Base-by-base conservation (phyloP, 1,284 basidiomycete genomes). In the Coniferiporia weirii region DNA sequence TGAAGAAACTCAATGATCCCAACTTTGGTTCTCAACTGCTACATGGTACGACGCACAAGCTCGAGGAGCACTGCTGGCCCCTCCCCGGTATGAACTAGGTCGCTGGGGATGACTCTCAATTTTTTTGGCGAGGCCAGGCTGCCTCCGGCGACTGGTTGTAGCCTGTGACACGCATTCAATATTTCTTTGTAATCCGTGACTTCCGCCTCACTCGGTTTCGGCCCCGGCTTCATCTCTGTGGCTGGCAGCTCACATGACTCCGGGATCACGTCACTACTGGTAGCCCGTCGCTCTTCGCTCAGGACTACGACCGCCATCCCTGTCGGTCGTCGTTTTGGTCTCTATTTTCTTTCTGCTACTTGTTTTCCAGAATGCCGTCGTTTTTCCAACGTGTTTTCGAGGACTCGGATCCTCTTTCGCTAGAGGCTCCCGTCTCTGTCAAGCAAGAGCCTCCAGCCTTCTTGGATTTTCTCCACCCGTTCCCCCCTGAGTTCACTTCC, bases 341-440 rank as follows among this genome's bases (percentile, higher is more conserved):
- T 19, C 34, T 10, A 12, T 13, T 38, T n/a, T n/a, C 19, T 45
- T 19, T 49, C 27, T 49, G 54, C 44, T 56, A 20, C 36, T 19
- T 12, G 38, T 40, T 40, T 36, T 56, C 19, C 44, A 32, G 32
- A 38, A 56, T 56, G 54, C 27, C 40, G 20, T 48, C 54, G n/a
- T 48, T 48, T 15, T 22, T 56, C 7, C n/a, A 36, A 36, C 12
- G 15, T 56, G 45, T 38, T 56, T 56, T 56, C 54, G 34, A 56
- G 36, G 46, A 43, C 27, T 27, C 27, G 9, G 17, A 36, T 22
- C 32, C 45, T 38, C 32, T 20, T 49, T 49, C 27, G 20, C 34
- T 47, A 46, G 19, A 46, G 44, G 15, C 40, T 32, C 43, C 19
- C 10, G 44, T 3, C 35, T 48, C 5, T 35, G 54, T 56, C 46